Evolutionary conservation across 1,284 basidiomycete genomes (phyloP), one percentile per base, ranked within the genome.

Genomic region (Sphaerobolus stellatus): DNA sequence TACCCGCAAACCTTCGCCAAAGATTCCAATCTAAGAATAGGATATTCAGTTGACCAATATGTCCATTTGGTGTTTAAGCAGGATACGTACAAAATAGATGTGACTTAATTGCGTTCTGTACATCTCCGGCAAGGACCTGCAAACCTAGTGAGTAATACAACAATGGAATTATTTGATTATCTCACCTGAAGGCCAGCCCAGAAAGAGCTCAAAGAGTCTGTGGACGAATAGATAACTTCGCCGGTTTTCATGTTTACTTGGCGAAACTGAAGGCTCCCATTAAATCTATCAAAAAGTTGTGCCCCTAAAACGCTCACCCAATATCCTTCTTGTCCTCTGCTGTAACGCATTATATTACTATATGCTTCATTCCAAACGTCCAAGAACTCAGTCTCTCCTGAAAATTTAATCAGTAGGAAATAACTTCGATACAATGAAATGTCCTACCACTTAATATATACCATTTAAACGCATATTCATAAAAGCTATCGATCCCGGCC

Each of bases 281-380:
- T 9, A 56, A 45, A 8, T 31, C 29, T 30, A 30, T 52, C 31
- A 47, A 49, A 24, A 40, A 22, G 40, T 25, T 33, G 34, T 18
- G 30, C 14, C 50, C 30, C 51, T 11, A 22, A 47, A 4, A 41
- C 34, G 52, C 78, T 65, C 64, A 95, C 94, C 85, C 90, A 92
- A 67, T 92, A 92, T 0, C 94, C 94, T 64, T 97, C 93, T 9
- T 74, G 71, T 1, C 89, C 82, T 54, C 94, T 78, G 4, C 90
- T 78, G 63, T 94, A 88, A 48, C 86, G 84, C 90, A 96, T 94
- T 18, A 96, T 78, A 5, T 92, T 85, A 6, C 90, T 85, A 64
- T 96, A 96, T 5, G 88, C 81, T 62, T 95, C 92, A 59, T 89
- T 85, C 85, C 92, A 98, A n/a, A 97, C 89, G 61, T 95, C 90